Conservation (phyloP, 2,329 filamentous ascomycete species). For the Cercospora sesami region DNA sequence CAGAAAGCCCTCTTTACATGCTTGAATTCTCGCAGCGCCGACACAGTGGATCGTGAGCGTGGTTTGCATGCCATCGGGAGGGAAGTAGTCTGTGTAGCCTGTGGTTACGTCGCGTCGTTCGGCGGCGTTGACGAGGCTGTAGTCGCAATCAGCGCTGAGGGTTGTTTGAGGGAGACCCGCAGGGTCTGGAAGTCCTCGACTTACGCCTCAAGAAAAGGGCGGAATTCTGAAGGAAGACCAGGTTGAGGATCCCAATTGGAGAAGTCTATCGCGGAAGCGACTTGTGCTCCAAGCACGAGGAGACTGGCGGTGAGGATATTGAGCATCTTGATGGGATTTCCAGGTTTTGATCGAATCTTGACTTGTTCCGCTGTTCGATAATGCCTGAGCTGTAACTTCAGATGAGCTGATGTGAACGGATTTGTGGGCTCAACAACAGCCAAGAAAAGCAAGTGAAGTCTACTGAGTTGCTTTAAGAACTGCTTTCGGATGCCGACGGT, state of each 20-base stretch:
- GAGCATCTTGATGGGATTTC: neutral
- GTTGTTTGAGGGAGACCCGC: too few relatives aligned
- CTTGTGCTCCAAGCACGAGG: neutral
- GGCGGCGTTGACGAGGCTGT: slow-evolving; percentile 12
- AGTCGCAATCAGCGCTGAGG: neutral
- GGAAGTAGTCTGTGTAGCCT: slow-evolving; percentile 19
- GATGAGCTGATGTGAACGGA: neutral
- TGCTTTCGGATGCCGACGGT: neutral
- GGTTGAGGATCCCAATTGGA: neutral
- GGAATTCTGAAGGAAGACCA: neutral
- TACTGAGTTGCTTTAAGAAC: neutral
- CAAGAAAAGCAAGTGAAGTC: neutral
- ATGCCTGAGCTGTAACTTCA: neutral
- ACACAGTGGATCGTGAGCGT: slow-evolving; percentile 15
- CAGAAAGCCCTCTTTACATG: slow-evolving; percentile 12
- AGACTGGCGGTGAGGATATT: neutral
- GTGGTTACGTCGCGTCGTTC: slow-evolving; percentile 13
- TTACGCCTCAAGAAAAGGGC: neutral
- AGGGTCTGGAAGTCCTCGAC: too few relatives aligned
- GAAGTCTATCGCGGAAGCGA: neutral
- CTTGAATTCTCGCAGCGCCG: slow-evolving; percentile 8
- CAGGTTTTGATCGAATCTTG: neutral
- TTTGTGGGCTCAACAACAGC: neutral
- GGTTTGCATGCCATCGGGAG: slow-evolving; percentile 15
- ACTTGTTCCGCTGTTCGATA: neutral